Base-by-base conservation (phyloP, 257 asterid species). In the Eucommia ulmoides region DNA sequence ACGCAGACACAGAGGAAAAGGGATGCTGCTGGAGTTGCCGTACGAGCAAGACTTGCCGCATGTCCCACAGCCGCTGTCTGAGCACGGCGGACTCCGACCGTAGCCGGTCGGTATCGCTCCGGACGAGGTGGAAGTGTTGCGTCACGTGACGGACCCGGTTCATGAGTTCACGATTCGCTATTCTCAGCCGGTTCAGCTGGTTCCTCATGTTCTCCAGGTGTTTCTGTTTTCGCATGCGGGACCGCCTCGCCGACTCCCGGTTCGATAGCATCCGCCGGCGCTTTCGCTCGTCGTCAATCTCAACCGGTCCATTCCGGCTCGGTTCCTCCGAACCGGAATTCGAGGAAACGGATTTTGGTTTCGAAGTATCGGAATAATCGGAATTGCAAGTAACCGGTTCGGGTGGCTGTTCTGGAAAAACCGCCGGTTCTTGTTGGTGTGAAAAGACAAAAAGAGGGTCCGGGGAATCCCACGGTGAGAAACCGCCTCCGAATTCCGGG, bases 241-340 rank as follows among this genome's bases (percentile, higher is more conserved):
- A 88, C 68, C 95, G 71, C 54, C 86, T 65, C 0, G 97, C 97
- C 16, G 97, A 88, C 55, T 83, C 95, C 51, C 97, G 85, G 95
- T 88, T 88, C 60, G 95, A 83, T 58, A 76, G 20, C 95, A 74
- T 88, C 1, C 97, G 87, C 55, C 80, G 64, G 10, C 64, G 76
- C 79, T 83, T 84, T 20, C 83, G 68, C 41, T 88, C 93, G 52
- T 82, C 95, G 11, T 53, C 18, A 20, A 45, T 35, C 19, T 65
- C 53, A 45, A 19, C 45, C 8, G 55, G n/a, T n/a, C n/a, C n/a
- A n/a, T n/a, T 48, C 51, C 64, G 71, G 66, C 52, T 62, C 17
- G 29, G 17, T 12, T 62, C 67, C n/a, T 63, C 69, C 0, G 72
- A 62, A 50, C 66, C 70, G 53, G 82, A 35, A 22, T 11, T 49